Conservation (phyloP, 495 filamentous ascomycete genomes). For the Penicillium herquei region DNA sequence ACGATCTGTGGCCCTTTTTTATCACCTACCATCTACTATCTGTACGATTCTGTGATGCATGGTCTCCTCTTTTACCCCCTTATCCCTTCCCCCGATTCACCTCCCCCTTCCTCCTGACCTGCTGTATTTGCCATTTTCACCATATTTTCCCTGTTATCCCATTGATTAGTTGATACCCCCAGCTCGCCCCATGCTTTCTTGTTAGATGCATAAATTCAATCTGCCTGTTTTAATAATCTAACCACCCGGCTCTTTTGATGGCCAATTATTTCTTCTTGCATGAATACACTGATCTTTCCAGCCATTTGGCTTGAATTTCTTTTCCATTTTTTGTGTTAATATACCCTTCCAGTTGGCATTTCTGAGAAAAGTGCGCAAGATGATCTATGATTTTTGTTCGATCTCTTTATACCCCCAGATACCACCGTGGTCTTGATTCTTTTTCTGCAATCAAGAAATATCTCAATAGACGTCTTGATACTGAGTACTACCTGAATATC, state of each 20-base stretch:
- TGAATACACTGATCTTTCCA: neutral
- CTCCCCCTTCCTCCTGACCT: conserved; percentile 5
- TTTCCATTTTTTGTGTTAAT: neutral
- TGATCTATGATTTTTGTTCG: neutral
- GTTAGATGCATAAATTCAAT: conserved; percentile 19
- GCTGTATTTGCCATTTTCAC: conserved; percentile 8
- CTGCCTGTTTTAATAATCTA: conserved; percentile 19
- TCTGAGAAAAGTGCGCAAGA: no score
- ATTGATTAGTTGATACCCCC: conserved; percentile 46
- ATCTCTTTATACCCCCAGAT: neutral
- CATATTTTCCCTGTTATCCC: conserved; percentile 1
- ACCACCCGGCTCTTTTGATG: neutral
- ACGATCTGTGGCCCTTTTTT: neutral
- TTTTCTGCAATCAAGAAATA: no score
- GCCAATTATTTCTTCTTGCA: conserved; percentile 5
- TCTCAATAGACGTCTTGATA: no score
- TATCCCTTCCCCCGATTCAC: neutral
- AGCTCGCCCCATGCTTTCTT: conserved; percentile 31
- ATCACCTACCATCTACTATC: neutral
- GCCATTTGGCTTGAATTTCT: neutral
- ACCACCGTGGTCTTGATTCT: neutral
- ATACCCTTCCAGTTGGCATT: neutral
- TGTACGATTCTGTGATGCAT: conserved; percentile 19
- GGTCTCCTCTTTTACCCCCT: conserved; percentile 4
- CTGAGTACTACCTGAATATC: no score